Base-by-base conservation (phyloP, 768 basidiomycete species). In the Lactarius sp. region DNA sequence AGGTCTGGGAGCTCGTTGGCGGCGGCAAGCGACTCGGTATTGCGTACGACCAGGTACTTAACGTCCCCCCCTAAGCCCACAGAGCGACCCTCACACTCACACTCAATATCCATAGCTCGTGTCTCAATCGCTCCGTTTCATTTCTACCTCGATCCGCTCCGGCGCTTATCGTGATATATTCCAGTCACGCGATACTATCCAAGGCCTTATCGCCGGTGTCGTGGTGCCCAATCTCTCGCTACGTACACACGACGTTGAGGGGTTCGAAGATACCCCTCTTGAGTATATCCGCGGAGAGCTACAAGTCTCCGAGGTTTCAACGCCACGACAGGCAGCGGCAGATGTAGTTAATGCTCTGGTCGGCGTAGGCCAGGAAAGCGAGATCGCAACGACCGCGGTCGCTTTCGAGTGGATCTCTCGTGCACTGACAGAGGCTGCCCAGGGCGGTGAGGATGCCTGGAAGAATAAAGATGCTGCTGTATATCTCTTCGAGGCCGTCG, bases 181-280 rank as follows among this genome's bases (percentile, higher is more conserved):
- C 73, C 90, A 91, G 54, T 79, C 88, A 2, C 80, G 80, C n/a
- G 87, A 89, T 1, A 94, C 88, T 1, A 87, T 98, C 60, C 83
- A 85, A 13, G 83, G 85, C 3, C 85, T 99, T 60, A 85, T 93
- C 6, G 86, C 94, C 73, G 89, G 91, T 57, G 92, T 98, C 61
- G 88, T 98, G 31, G 81, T 98, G 33, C 94, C 96, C n/a, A 98
- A 97, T 70, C 91, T 97, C 62, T 78, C 83, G 14, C 79, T 98
- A 14, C 83, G 94, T 65, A 87, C 90, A 44, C 90, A 93, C 68
- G 95, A 98, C 60, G 81, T 92, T 55, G 97, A 99, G 70, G 87
- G 94, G 73, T 98, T 99, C 70, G 94, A 97, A 75, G 97, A 98
- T 65, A 95, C 97, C 68, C 95, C 97, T 0, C 82, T 96, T 44